Evolutionary conservation across 2,329 filamentous ascomycete genomes (phyloP).

Genomic region (Cadophora gregata): DNA sequence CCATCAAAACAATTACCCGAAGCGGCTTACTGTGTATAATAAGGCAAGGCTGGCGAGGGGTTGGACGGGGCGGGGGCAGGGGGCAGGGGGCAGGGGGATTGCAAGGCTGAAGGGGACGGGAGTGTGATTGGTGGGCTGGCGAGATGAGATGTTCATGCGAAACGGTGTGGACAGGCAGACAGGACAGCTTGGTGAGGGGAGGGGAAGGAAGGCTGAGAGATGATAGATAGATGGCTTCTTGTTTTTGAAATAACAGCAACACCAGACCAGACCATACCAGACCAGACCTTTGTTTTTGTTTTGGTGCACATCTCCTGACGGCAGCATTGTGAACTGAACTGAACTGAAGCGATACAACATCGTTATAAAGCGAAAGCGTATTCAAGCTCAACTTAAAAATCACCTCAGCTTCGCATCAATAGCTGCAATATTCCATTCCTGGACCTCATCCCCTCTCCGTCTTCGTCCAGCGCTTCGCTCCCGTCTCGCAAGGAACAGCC

Average conservation of each 20-base stretch:
- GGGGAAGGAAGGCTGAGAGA: background rate
- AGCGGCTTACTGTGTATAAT: background rate
- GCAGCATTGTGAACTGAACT: background rate
- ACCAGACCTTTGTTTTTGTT: background rate
- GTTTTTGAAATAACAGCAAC: too few relatives aligned
- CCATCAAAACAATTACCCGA: conserved; percentile 20
- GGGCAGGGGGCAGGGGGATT: too few relatives aligned
- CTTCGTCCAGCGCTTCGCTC: background rate
- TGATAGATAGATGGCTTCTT: too few relatives aligned
- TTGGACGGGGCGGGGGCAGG: too few relatives aligned
- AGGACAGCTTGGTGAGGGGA: background rate
- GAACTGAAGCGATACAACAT: background rate
- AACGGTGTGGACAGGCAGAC: too few relatives aligned
- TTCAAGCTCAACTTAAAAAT: background rate
- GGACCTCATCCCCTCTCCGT: background rate
- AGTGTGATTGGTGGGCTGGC: background rate
- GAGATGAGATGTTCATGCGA: conserved; percentile 1
- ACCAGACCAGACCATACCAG: background rate
- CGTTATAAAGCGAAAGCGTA: background rate
- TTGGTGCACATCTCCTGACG: background rate
- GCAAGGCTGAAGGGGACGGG: background rate
- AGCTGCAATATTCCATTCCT: background rate
- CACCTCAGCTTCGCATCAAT: background rate
- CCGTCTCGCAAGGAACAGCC: background rate
- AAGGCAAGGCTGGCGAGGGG: background rate